Percentiles rank a stretch among this genome's conserved stretches.
Conservation (phyloP, 495 filamentous ascomycete genomes). For the Penicillium salamii region DNA sequence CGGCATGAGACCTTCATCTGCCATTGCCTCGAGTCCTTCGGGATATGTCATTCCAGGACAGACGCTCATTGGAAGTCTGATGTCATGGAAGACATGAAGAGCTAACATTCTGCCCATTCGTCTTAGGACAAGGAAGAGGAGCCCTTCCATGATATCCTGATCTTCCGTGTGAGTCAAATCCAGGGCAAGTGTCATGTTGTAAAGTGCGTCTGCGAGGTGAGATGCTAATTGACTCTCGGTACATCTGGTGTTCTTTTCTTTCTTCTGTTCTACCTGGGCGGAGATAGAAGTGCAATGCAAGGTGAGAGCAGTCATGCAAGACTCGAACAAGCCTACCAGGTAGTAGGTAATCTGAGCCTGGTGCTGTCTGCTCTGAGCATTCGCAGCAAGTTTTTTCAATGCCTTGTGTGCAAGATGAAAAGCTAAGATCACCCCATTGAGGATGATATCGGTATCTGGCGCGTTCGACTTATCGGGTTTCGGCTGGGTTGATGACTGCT, state of each 20-base stretch:
- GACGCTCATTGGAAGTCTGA: constrained; percentile 23
- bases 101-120: constrained; percentile 40
- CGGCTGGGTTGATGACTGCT: not conserved
- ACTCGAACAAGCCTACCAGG: constrained; percentile 40
- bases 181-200: constrained; percentile 27
- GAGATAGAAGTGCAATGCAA: constrained; percentile 24
- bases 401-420: constrained; percentile 26
- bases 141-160: constrained; percentile 36
- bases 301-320: constrained; percentile 30
- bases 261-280: constrained; percentile 4
- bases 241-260: not conserved
- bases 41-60: constrained; percentile 26
- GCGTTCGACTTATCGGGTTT: not conserved
- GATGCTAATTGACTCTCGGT: constrained; percentile 16
- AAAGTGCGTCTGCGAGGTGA: constrained; percentile 22
- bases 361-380: constrained; percentile 10
- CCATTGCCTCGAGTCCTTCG: constrained; percentile 24
- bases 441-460: constrained; percentile 13
- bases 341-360: constrained; percentile 34
- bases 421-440: constrained; percentile 23
- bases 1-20: constrained; percentile 17
- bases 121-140: constrained; percentile 31
- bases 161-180: constrained; percentile 22
- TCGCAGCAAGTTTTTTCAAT: constrained; percentile 30
- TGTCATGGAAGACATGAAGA: constrained; percentile 34